These are phyloP conservation scores for Dothistroma septosporum DNA, from an alignment of 2,329 filamentous ascomycete species.

Conservation along the genomic window DNA sequence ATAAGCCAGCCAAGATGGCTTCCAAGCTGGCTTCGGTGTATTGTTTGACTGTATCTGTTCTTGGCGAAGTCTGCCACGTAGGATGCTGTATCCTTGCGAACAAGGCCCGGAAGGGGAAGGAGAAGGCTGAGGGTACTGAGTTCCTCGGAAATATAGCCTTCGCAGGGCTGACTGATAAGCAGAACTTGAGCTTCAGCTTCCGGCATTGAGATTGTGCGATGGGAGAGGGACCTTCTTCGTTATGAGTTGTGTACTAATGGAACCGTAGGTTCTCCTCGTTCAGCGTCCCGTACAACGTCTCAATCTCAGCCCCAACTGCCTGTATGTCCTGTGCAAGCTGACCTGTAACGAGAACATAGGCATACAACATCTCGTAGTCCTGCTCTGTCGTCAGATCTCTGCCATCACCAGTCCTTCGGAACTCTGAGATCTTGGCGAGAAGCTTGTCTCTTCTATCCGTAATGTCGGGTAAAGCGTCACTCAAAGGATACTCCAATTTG, in stretches of 20 bases:
- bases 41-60: neutral
- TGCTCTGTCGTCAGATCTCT: conserved; percentile 58
- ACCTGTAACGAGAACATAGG: conserved; percentile 67
- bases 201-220: neutral
- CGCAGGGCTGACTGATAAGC: conserved; percentile 1
- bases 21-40: conserved; percentile 41
- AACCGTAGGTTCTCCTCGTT: conserved; percentile 59
- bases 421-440: conserved; percentile 82
- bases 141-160: neutral
- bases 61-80: neutral
- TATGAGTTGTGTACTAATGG: conserved; percentile 34
- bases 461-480: conserved; percentile 80
- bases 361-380: conserved; percentile 89
- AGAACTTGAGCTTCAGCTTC: conserved; percentile 2
- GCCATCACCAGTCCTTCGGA: conserved; percentile 63
- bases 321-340: conserved; percentile 38
- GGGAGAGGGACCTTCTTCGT: no score
- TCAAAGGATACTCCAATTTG: conserved; percentile 90
- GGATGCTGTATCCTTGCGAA: neutral
- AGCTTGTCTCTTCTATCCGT: conserved; percentile 75
- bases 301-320: conserved; percentile 34
- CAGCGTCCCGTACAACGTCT: conserved; percentile 57
- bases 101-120: neutral
- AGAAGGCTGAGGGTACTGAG: neutral
- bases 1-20: conserved; percentile 41